Evolutionary conservation across 139 green algal species (phyloP), one percentile per base, ranked within the genome.

Genomic region (Chlamydomonas schloesseri): DNA sequence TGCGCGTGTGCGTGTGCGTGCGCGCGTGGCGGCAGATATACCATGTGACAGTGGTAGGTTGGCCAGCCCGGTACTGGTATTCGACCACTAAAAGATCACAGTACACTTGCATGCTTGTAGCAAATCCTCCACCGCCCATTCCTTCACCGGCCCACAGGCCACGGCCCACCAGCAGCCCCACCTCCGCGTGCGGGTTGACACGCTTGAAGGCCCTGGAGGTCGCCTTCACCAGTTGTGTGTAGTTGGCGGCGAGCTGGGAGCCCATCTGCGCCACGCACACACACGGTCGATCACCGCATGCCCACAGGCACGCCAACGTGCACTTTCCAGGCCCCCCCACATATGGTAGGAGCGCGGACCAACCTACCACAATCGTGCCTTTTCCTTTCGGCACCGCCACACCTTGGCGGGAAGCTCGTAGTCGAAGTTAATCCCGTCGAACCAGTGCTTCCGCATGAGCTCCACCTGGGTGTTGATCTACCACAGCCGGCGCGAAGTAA

Each of bases 361-460:
- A n/a, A n/a, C n/a, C n/a, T n/a, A n/a, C n/a, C n/a, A n/a, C n/a
- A n/a, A n/a, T n/a, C n/a, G n/a, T n/a, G n/a, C n/a, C n/a, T n/a
- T n/a, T n/a, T n/a, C n/a, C n/a, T n/a, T n/a, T n/a, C n/a, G n/a
- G n/a, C 55, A 15, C 18, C 20, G 55, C 18, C 55, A 10, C 55
- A 90, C 89, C 91, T 92, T 62, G 36, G 84, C 60, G 11, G 91
- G 82, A 9, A 76, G 24, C 73, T 95, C 93, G 50, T 91, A 62
- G 69, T 96, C 93, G 62, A 96, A 96, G 82, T 96, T 96, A 80
- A 94, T 93, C 58, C 93, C 93, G 37, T 92, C 90, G 42, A 89
- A 75, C 72, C 83, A 64, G 28, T 42, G 42, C 29, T 46, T 21
- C 28, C 71, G n/a, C 0, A 88, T 88, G 3, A 77, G 64, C 13